phyloP scores from a whole-genome alignment of 2,329 filamentous ascomycete species.

The Didymella pomorum region DNA sequence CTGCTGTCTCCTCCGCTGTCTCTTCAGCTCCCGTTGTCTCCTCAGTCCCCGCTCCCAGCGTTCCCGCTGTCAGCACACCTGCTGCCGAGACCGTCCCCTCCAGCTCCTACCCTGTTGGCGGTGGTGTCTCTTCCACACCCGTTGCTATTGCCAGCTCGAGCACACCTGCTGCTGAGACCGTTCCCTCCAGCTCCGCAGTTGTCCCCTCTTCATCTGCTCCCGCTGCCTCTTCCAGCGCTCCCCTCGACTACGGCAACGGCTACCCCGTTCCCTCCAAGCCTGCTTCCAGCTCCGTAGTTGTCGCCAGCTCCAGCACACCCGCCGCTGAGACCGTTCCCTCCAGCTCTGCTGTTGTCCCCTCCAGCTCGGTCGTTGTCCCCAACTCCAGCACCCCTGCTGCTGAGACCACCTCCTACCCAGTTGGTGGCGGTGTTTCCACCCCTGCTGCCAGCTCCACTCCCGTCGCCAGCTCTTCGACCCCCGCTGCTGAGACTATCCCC shows the following conservation, averaged over 20 bases:
- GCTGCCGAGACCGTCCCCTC: conserved; percentile 7
- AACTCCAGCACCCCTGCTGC: conserved; percentile 16
- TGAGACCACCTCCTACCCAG: conserved; percentile 9
- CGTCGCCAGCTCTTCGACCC: conserved; percentile 9
- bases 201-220: conserved; percentile 18
- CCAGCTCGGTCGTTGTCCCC: background rate
- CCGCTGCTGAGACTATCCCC: conserved; percentile 2
- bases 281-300: conserved; percentile 15
- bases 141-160: conserved; percentile 18
- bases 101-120: conserved; percentile 13
- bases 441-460: conserved; percentile 7
- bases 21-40: conserved; percentile 11
- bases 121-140: conserved; percentile 13
- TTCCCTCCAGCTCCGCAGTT: no score
- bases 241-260: conserved; percentile 18
- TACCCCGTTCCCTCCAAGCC: conserved; percentile 20
- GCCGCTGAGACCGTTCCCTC: conserved; percentile 12
- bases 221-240: conserved; percentile 15
- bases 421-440: conserved; percentile 12
- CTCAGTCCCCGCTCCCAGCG: conserved; percentile 12
- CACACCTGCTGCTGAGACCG: conserved; percentile 12
- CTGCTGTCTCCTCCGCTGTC: conserved; percentile 13
- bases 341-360: background rate
- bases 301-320: conserved; percentile 1
- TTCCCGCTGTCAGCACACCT: conserved; percentile 20